phyloP scores from a whole-genome alignment of 1,139 yeast genomes.

The Hemisphaericaspora xylofermentans region DNA sequence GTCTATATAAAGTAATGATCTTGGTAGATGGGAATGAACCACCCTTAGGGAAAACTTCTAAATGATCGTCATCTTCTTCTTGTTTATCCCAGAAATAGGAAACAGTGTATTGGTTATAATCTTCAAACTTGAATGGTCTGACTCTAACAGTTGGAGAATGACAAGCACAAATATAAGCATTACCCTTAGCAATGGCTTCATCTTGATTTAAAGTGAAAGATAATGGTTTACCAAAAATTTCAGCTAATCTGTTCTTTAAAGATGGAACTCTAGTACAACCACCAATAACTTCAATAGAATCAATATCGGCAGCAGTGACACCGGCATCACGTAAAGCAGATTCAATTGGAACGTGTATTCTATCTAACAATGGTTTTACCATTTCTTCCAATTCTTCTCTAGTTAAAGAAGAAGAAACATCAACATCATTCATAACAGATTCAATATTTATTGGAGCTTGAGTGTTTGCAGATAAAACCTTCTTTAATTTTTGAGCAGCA shows the following conservation, averaged over 20 bases:
- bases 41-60: slow-evolving; percentile 96
- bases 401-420: slow-evolving; percentile 83
- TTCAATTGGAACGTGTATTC: slow-evolving; percentile 76
- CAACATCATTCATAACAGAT: slow-evolving; percentile 96
- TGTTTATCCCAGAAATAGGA: slow-evolving; percentile 95
- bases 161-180: slow-evolving; percentile 98
- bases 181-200: slow-evolving; percentile 99
- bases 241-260: slow-evolving; percentile 75
- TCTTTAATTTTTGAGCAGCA: slow-evolving; percentile 92
- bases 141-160: slow-evolving; percentile 99
- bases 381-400: slow-evolving; percentile 93
- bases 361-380: slow-evolving; percentile 75
- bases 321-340: slow-evolving; percentile 81
- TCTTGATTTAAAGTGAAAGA: slow-evolving; percentile 98
- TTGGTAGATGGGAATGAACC: slow-evolving; percentile 93
- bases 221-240: slow-evolving; percentile 81
- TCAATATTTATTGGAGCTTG: slow-evolving; percentile 95
- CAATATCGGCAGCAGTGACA: slow-evolving; percentile 68
- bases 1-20: slow-evolving; percentile 90
- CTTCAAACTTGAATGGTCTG: slow-evolving; percentile 98
- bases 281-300: slow-evolving; percentile 92
- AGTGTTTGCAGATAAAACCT: slow-evolving; percentile 93
- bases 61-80: slow-evolving; percentile 85
- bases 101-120: slow-evolving; percentile 86
- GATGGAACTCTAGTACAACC: slow-evolving; percentile 98